These are phyloP conservation scores for Hypoxylon sp. DNA, from an alignment of 2,329 filamentous ascomycete species.

Conservation along the genomic window DNA sequence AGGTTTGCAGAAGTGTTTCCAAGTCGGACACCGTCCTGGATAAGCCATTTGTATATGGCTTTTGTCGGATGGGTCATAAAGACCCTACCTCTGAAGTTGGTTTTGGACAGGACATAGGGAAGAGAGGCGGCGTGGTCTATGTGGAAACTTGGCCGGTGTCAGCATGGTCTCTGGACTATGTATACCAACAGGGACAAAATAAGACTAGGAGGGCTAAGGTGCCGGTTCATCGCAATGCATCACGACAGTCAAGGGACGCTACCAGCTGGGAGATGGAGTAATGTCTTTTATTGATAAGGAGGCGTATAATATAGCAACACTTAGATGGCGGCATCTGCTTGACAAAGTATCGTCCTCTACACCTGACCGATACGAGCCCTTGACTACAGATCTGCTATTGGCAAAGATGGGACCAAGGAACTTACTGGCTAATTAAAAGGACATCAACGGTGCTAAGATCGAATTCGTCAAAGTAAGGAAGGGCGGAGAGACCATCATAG, in stretches of 20 bases:
- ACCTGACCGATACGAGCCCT: conserved; percentile 44
- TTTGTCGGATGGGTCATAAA: conserved; percentile 99
- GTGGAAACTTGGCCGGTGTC: conserved; percentile 79
- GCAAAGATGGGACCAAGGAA: conserved; percentile 49
- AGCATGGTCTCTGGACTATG: conserved; percentile 23
- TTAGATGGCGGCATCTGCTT: conserved; percentile 7
- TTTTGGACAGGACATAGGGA: conserved; percentile 96
- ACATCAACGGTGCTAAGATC: conserved; percentile 97
- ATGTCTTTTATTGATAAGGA: conserved; percentile 58
- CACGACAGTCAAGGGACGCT: conserved; percentile 46
- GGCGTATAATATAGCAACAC: conserved; percentile 15
- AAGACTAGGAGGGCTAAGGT: conserved; percentile 1
- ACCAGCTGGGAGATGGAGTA: conserved; percentile 49
- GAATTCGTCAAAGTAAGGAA: conserved; percentile 99
- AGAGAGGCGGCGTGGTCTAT: conserved; percentile 98
- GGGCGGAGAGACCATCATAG: conserved; percentile 90
- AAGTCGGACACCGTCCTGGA: conserved; percentile 95
- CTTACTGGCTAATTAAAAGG: conserved; percentile 99
- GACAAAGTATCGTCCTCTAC: conserved; percentile 27
- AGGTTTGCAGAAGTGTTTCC: conserved; percentile 75
- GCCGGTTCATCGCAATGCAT: conserved; percentile 27
- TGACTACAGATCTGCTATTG: conserved; percentile 30
- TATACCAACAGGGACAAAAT: neutral
- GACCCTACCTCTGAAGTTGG: conserved; percentile 94
- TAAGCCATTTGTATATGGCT: conserved; percentile 99